A percentile compares a stretch with the other conserved stretches of the same genome.
These are phyloP conservation scores for Hypomyces perniciosus DNA, from an alignment of 2,329 filamentous ascomycete genomes.

Conservation along the genomic window DNA sequence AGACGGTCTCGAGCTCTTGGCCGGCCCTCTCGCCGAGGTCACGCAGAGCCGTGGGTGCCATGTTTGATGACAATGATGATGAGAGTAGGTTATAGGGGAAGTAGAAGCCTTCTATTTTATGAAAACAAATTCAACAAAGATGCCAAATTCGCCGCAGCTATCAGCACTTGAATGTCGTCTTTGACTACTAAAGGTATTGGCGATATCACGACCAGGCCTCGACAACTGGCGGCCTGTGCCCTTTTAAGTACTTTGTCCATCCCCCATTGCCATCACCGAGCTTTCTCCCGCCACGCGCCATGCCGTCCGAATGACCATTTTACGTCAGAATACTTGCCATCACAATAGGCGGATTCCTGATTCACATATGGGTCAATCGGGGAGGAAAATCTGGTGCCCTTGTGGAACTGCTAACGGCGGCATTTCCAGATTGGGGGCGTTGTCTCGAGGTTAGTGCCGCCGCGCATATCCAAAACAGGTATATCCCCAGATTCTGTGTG, in stretches of 20 bases:
- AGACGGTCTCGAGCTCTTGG: conserved; percentile 41
- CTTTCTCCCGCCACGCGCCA: no score
- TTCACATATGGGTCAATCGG: conserved; percentile 5
- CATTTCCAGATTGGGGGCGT: conserved; percentile 1
- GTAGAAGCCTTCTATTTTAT: no score
- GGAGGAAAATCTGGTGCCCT: conserved; percentile 2
- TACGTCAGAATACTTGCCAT: conserved; percentile 10
- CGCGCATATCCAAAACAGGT: neutral
- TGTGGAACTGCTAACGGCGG: conserved; percentile 6
- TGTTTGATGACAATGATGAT: conserved; percentile 6
- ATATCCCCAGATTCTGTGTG: conserved; percentile 1
- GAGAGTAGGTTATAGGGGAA: neutral
- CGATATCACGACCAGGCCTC: neutral
- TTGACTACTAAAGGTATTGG: no score
- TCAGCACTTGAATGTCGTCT: neutral
- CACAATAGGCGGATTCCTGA: neutral
- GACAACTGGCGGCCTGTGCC: neutral
- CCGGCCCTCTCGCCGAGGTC: conserved; percentile 16
- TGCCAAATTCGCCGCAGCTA: neutral
- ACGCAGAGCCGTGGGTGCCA: conserved; percentile 22
- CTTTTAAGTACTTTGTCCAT: conserved; percentile 5
- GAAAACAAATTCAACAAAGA: neutral
- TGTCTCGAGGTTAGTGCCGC: conserved; percentile 9
- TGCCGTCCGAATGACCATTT: neutral
- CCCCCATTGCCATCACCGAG: no score